These are phyloP conservation scores for Artemisia annua DNA, from an alignment of 129 eudicot genomes.

Conservation along the genomic window DNA sequence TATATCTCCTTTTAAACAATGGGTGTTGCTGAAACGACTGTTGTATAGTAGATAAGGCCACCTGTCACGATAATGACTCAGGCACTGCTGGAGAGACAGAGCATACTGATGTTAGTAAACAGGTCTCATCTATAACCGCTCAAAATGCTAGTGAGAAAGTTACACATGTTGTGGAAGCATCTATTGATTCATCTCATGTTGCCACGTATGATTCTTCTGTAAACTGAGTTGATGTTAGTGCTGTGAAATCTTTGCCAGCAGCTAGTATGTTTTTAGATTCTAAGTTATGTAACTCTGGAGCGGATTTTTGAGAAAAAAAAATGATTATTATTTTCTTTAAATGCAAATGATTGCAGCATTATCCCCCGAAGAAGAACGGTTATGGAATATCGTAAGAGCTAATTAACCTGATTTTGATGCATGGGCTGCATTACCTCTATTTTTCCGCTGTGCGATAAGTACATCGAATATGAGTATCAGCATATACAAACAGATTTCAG, in stretches of 20 bases:
- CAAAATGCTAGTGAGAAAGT: neutral
- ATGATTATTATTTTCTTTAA: too few relatives aligned
- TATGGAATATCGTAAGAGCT: constrained; percentile 88
- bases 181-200: too few relatives aligned
- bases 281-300: too few relatives aligned
- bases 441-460: constrained; percentile 88
- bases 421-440: constrained; percentile 92
- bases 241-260: too few relatives aligned
- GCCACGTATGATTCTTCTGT: too few relatives aligned
- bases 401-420: constrained; percentile 86
- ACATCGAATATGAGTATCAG: constrained; percentile 81
- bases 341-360: constrained; percentile 56
- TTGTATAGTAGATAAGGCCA: neutral
- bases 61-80: neutral
- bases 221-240: too few relatives aligned
- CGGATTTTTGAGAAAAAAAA: too few relatives aligned
- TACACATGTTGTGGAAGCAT: too few relatives aligned
- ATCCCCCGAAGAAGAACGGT: constrained; percentile 83
- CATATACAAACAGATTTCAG: constrained; percentile 81
- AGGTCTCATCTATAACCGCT: constrained; percentile 18
- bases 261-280: too few relatives aligned
- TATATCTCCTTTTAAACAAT: constrained; percentile 17
- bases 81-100: constrained; percentile 27
- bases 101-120: constrained; percentile 35
- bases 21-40: constrained; percentile 49